Evolutionary conservation across 768 basidiomycete genomes (phyloP).

Genomic region (Boletus sensibilis): DNA sequence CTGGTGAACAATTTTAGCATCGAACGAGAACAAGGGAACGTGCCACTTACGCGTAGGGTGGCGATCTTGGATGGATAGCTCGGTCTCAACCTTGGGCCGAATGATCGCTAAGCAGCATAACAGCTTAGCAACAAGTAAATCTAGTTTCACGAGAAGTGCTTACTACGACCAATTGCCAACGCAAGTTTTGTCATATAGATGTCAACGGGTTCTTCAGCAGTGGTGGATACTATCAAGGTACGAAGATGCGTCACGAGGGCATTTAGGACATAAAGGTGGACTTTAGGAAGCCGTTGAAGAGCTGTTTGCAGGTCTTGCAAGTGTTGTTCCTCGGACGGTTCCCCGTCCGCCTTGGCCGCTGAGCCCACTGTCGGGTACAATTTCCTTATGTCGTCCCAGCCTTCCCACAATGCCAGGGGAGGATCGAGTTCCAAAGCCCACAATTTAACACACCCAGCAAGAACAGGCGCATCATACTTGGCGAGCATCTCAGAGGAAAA

Average conservation of each 20-base stretch:
- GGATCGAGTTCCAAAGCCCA: conserved; percentile 92
- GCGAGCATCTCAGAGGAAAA: conserved; percentile 56
- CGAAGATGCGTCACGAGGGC: conserved; percentile 69
- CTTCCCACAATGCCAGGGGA: conserved; percentile 80
- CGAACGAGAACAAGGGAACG: not conserved
- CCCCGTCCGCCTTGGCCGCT: conserved; percentile 50
- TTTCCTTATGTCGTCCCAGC: conserved; percentile 88
- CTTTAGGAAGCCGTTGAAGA: conserved; percentile 68
- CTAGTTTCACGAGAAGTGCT: conserved; percentile 30
- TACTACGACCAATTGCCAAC: conserved; percentile 82
- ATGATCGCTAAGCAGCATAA: conserved; percentile 56
- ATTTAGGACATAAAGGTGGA: conserved; percentile 81
- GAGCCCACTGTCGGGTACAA: conserved; percentile 81
- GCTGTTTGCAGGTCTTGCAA: conserved; percentile 60
- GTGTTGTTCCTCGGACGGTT: conserved; percentile 54
- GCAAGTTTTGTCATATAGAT: conserved; percentile 86
- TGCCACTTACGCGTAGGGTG: conserved; percentile 66
- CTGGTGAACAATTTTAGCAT: conserved; percentile 34
- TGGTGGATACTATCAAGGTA: conserved; percentile 71
- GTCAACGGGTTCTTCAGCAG: conserved; percentile 68
- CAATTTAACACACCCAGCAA: conserved; percentile 82
- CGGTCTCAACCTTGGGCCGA: conserved; percentile 77
- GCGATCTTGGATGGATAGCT: conserved; percentile 88
- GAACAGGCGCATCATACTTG: conserved; percentile 81
- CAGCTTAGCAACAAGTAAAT: not conserved